Percentiles rank a stretch among this genome's conserved stretches.
phyloP scores from a whole-genome alignment of 2,329 filamentous ascomycete species.

The Didymella glomerata region DNA sequence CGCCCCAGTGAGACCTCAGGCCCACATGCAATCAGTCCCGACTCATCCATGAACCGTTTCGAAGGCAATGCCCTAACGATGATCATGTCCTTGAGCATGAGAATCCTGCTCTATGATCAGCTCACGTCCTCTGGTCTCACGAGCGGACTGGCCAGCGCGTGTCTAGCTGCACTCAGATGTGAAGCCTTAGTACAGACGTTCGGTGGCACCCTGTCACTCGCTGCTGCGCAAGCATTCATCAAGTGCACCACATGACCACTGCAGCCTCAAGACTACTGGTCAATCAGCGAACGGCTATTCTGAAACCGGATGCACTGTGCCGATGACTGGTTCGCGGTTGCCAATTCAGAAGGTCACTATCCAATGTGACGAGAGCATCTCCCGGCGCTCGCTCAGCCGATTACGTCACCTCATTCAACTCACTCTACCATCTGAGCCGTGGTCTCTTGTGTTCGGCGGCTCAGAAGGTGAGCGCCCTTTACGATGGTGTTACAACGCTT shows the following conservation, averaged over 20 bases:
- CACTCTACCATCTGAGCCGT: not conserved
- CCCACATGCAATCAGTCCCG: not conserved
- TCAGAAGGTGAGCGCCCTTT: not conserved
- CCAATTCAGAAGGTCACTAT: not conserved
- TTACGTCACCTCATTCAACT: not conserved
- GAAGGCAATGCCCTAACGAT: not conserved
- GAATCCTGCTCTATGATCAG: not conserved
- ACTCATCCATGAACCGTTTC: not conserved
- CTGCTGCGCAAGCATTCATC: not conserved
- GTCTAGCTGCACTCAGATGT: not conserved
- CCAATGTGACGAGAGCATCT: not conserved
- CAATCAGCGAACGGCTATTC: not conserved
- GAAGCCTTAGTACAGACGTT: not conserved
- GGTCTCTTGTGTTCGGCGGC: not conserved
- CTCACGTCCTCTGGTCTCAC: conserved; percentile 4
- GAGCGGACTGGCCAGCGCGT: not conserved
- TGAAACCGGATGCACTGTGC: not conserved
- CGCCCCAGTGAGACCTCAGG: not conserved
- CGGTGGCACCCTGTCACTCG: not conserved
- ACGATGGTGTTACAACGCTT: conserved; percentile 1
- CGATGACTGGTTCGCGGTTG: not conserved
- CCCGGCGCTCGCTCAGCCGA: not conserved
- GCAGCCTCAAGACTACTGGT: not conserved
- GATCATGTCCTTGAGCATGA: not conserved
- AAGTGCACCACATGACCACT: not conserved